phyloP scores from a whole-genome alignment of 106 monocot species.

The Ottelia alismoides region DNA sequence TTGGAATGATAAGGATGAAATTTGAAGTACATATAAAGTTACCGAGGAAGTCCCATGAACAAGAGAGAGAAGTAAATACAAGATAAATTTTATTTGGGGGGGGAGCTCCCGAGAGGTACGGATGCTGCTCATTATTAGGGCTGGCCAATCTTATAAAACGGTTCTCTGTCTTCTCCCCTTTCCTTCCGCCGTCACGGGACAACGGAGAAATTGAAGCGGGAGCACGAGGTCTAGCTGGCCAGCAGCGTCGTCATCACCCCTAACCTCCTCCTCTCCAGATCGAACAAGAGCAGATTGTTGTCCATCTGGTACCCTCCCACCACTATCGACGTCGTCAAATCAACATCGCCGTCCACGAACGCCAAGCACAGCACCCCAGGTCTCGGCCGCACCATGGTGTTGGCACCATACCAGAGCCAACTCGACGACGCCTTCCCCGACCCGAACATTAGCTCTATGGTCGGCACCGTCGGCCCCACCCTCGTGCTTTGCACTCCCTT shows the following conservation, averaged over 20 bases:
- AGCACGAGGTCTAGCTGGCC: conserved; percentile 23
- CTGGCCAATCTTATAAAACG: no score
- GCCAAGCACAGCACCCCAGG: conserved; percentile 36
- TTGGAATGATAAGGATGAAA: no score
- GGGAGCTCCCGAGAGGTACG: no score
- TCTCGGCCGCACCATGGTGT: conserved; percentile 40
- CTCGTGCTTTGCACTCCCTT: conserved; percentile 1
- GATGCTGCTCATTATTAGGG: no score
- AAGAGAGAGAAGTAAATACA: no score
- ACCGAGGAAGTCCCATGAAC: no score
- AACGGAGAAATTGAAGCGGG: no score
- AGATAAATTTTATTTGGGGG: no score
- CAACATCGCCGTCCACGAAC: conserved; percentile 43
- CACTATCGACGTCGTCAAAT: conserved; percentile 36
- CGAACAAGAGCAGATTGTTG: conserved; percentile 62
- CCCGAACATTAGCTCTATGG: conserved; percentile 18
- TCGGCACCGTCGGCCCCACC: conserved; percentile 20
- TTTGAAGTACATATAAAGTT: no score
- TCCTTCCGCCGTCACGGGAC: no score
- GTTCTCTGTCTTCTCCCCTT: no score
- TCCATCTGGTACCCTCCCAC: conserved; percentile 58
- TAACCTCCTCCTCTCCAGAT: conserved; percentile 34
- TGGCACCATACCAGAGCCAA: conserved; percentile 11
- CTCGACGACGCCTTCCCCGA: conserved; percentile 21
- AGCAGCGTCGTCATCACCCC: conserved; percentile 48